Percentiles rank a stretch among this genome's conserved stretches.
Evolutionary conservation across 1,284 basidiomycete genomes (phyloP).

Genomic region (Sporisorium exsertum): DNA sequence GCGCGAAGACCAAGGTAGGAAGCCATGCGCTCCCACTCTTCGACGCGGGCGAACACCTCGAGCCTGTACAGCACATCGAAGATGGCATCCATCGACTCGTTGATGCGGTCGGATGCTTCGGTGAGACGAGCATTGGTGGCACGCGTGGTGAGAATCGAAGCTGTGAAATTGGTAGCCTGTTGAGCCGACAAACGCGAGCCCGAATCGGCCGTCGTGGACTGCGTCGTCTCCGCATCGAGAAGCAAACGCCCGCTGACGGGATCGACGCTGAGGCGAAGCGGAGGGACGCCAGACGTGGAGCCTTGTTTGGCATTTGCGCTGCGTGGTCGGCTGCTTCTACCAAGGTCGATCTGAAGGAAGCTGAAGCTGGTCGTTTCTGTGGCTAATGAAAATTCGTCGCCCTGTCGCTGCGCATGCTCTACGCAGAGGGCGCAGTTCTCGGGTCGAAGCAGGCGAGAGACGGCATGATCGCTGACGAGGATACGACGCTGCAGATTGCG

Average conservation of each 20-base stretch:
- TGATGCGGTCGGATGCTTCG: slow-evolving; percentile 52
- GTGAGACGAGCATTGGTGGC: slow-evolving; percentile 28
- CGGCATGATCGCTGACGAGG: slow-evolving; percentile 38
- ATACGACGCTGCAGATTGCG: slow-evolving; percentile 44
- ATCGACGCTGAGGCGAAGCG: slow-evolving; percentile 48
- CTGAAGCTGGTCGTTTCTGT: slow-evolving; percentile 29
- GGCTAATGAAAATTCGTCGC: slow-evolving; percentile 32
- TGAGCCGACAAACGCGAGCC: background rate
- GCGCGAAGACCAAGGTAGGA: slow-evolving; percentile 73
- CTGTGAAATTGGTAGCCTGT: slow-evolving; percentile 33
- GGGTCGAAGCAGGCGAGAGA: slow-evolving; percentile 39
- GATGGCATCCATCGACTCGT: slow-evolving; percentile 39
- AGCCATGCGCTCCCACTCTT: slow-evolving; percentile 63
- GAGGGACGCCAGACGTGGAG: slow-evolving; percentile 20
- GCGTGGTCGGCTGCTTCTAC: slow-evolving; percentile 11
- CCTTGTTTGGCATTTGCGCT: background rate
- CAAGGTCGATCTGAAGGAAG: slow-evolving; percentile 38
- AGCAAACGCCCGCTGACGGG: slow-evolving; percentile 43
- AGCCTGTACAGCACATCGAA: slow-evolving; percentile 50
- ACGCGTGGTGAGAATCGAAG: slow-evolving; percentile 32
- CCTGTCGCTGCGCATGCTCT: slow-evolving; percentile 30
- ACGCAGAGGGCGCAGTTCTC: slow-evolving; percentile 36
- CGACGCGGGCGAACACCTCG: slow-evolving; percentile 50
- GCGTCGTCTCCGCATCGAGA: slow-evolving; percentile 28
- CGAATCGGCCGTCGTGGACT: slow-evolving; percentile 4